Evolutionary conservation across 768 basidiomycete species (phyloP), one percentile per base, ranked within the genome.

Genomic region (Clitopilus hobsonii): DNA sequence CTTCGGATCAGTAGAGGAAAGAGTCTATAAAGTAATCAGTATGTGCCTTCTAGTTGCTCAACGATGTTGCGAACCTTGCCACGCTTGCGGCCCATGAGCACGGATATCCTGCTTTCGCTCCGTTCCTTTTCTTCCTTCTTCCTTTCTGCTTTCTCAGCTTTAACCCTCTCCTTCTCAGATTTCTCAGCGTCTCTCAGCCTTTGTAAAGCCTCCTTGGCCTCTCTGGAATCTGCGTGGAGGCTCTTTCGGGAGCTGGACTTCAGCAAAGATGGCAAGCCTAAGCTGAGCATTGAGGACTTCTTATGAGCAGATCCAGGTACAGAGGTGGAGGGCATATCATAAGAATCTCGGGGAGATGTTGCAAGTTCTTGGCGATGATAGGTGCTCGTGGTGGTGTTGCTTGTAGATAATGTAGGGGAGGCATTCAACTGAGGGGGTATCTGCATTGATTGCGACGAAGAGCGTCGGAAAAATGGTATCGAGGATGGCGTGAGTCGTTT

Each of bases 391-490:
- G 49, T 62, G 11, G 65, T 59, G 48, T 74, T 70, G n/a, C 71
- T 65, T 28, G 73, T 69, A 6, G 81, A 73, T 24, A 69, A 64
- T 13, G 75, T 74, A 16, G 82, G 82, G 1, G 84, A 78, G 7
- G 76, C 68, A 2, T 75, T 74, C 8, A 73, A 70, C 14, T 77
- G 69, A 24, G 77, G 65, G 18, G 84, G 80, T 23, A 86, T 68
- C 58, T 91, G 87, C 80, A 91, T 87, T 13, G 89, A 91, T 64
- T 93, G 89, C 6, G 94, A 94, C 24, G 91, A 90, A 6, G 92
- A 93, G 29, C 94, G 87, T 41, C 91, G 83, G 75, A 96, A 95
- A 72, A 96, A 96, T 1, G 94, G 94, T 56, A 96, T 96, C 13
- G 91, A 90, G 24, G 91, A 94, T 1, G 93, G 93, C 0, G 94